Conservation (phyloP, 768 basidiomycete genomes). For the Lyophyllum shimeji region DNA sequence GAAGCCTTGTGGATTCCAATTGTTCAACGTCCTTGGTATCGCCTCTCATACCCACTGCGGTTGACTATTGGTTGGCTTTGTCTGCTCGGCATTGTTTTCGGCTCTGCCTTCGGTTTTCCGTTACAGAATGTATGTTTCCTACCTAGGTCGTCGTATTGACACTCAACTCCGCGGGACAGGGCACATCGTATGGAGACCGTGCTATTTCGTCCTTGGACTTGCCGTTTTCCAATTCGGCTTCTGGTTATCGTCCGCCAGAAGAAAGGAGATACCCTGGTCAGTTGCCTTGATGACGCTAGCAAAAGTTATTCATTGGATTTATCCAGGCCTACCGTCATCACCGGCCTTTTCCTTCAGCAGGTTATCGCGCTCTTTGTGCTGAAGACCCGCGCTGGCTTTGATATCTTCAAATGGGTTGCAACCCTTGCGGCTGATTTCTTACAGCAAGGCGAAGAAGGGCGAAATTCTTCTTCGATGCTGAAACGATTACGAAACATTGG, state of each 20-base stretch:
- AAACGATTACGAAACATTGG: slow-evolving; percentile 68
- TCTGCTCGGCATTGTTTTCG: slow-evolving; percentile 76
- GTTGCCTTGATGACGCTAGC: slow-evolving; percentile 16
- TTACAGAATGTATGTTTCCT: slow-evolving; percentile 46
- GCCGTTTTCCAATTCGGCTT: slow-evolving; percentile 78
- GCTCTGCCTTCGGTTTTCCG: slow-evolving; percentile 83
- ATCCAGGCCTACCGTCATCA: slow-evolving; percentile 78
- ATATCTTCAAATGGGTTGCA: slow-evolving; percentile 83
- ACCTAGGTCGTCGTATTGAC: slow-evolving; percentile 5
- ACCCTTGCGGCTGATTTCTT: slow-evolving; percentile 81
- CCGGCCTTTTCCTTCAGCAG: slow-evolving; percentile 85
- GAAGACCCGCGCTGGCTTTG: slow-evolving; percentile 80
- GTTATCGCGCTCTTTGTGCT: slow-evolving; percentile 86
- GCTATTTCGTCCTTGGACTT: slow-evolving; percentile 80
- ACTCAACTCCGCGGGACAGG: slow-evolving; percentile 22
- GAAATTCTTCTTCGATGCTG: slow-evolving; percentile 77
- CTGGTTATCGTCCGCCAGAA: slow-evolving; percentile 63
- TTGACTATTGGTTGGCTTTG: slow-evolving; percentile 73
- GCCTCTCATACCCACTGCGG: slow-evolving; percentile 46
- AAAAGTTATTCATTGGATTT: background rate
- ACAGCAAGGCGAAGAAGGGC: slow-evolving; percentile 67
- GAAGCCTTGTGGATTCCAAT: slow-evolving; percentile 66
- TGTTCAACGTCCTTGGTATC: slow-evolving; percentile 69
- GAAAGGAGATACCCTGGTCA: slow-evolving; percentile 70
- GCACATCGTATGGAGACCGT: slow-evolving; percentile 71